Conservation (phyloP, 192 early-diverging fungal genomes). For the Lobosporangium transversale region DNA sequence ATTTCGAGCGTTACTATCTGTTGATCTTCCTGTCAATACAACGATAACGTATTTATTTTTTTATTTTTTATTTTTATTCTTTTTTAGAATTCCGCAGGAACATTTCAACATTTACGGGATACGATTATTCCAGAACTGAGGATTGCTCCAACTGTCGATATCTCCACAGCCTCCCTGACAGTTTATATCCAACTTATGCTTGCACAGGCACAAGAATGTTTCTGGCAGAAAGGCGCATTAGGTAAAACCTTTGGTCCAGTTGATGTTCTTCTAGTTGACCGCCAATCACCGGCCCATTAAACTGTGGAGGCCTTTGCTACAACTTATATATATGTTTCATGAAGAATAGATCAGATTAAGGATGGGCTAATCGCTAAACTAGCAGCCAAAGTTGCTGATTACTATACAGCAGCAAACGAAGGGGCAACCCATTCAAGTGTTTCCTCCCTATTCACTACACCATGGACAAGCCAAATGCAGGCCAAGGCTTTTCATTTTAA, state of each 20-base stretch:
- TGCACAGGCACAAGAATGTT: constrained; percentile 95
- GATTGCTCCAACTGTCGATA: constrained; percentile 73
- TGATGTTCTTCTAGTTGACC: background rate
- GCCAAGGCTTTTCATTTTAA: constrained; percentile 78
- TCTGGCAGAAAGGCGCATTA: constrained; percentile 84
- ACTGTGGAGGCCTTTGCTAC: too few species aligned
- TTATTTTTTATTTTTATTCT: background rate
- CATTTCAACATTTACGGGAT: constrained; percentile 70
- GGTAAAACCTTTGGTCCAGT: constrained; percentile 28
- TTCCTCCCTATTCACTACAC: constrained; percentile 58
- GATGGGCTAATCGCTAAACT: constrained; percentile 81
- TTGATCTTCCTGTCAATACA: background rate
- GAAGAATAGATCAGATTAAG: constrained; percentile 74
- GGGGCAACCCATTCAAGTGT: constrained; percentile 64
- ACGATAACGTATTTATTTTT: background rate
- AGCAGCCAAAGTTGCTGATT: constrained; percentile 76
- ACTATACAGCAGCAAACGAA: constrained; percentile 76
- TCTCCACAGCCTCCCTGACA: constrained; percentile 73
- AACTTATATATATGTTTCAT: background rate
- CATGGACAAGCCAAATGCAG: constrained; percentile 79
- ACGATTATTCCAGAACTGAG: constrained; percentile 71
- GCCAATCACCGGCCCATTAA: background rate
- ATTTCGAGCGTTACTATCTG: too few species aligned
- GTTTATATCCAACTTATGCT: constrained; percentile 83
- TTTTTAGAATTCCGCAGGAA: constrained; percentile 78